phyloP scores from a whole-genome alignment of 73 alveolate species.

The Paramecium caudatum region DNA sequence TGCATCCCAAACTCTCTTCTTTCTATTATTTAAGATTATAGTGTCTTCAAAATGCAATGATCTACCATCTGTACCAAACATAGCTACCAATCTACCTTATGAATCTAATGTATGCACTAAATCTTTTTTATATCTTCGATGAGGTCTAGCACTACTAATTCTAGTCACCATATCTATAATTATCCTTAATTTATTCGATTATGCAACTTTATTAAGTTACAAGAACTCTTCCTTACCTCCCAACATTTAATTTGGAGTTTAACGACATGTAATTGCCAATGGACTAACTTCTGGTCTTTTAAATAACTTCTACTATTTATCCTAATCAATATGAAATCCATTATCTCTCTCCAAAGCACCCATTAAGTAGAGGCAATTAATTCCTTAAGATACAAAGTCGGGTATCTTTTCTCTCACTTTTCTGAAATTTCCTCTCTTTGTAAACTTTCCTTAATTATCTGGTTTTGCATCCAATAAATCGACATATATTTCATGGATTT shows the following conservation, averaged over 20 bases:
- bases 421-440: conserved; percentile 92
- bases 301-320: conserved; percentile 79
- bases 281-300: conserved; percentile 93
- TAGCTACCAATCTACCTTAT: conserved; percentile 88
- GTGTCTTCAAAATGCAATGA: conserved; percentile 75
- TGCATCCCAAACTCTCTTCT: conserved; percentile 95
- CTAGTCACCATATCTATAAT: conserved; percentile 96
- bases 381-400: conserved; percentile 83
- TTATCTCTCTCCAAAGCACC: conserved; percentile 98
- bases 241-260: conserved; percentile 88
- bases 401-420: conserved; percentile 87
- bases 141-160: conserved; percentile 90
- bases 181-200: conserved; percentile 89
- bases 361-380: conserved; percentile 93
- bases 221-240: conserved; percentile 96
- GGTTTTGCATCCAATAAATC: conserved; percentile 93
- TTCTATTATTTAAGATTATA: conserved; percentile 78
- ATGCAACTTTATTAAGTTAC: conserved; percentile 87
- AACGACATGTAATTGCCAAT: conserved; percentile 94
- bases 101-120: conserved; percentile 90
- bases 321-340: conserved; percentile 76
- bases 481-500: conserved; percentile 96
- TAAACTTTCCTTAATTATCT: conserved; percentile 88
- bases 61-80: conserved; percentile 98
- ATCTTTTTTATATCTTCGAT: conserved; percentile 91